Conservation (phyloP, 2,329 filamentous ascomycete species). For the Colletotrichum tamarilloi region DNA sequence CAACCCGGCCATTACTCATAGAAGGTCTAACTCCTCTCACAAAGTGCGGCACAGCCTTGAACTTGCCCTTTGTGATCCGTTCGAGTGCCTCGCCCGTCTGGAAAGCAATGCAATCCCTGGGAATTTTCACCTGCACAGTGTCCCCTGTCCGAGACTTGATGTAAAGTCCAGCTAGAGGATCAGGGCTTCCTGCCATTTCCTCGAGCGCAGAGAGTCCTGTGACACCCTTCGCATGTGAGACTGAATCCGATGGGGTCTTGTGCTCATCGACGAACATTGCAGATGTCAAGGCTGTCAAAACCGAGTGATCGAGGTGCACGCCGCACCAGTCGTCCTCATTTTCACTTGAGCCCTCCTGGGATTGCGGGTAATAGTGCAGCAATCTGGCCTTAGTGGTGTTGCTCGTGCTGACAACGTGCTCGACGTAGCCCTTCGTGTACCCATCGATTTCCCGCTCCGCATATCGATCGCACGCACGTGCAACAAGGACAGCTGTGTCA, state of each 20-base stretch:
- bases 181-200: conserved; percentile 81
- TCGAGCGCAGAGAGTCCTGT: conserved; percentile 61
- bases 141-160: conserved; percentile 86
- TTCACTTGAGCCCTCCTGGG: neutral
- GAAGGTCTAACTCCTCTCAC: conserved; percentile 78
- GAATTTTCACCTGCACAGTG: conserved; percentile 90
- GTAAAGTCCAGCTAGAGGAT: conserved; percentile 89
- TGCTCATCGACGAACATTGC: conserved; percentile 95
- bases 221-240: conserved; percentile 40
- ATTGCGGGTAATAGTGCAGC: conserved; percentile 88
- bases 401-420: conserved; percentile 86
- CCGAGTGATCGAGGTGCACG: conserved; percentile 81
- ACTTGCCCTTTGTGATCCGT: conserved; percentile 86
- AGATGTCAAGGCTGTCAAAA: conserved; percentile 89
- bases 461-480: conserved; percentile 86
- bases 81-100: conserved; percentile 94
- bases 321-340: conserved; percentile 73
- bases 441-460: conserved; percentile 80
- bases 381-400: conserved; percentile 90
- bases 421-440: conserved; percentile 83
- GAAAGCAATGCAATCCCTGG: conserved; percentile 90
- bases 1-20: conserved; percentile 64
- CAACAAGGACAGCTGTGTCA: conserved; percentile 87
- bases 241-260: conserved; percentile 46
- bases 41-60: conserved; percentile 96